phyloP scores from a whole-genome alignment of 1,284 basidiomycete genomes.

The Ceratobasidium sp. region DNA sequence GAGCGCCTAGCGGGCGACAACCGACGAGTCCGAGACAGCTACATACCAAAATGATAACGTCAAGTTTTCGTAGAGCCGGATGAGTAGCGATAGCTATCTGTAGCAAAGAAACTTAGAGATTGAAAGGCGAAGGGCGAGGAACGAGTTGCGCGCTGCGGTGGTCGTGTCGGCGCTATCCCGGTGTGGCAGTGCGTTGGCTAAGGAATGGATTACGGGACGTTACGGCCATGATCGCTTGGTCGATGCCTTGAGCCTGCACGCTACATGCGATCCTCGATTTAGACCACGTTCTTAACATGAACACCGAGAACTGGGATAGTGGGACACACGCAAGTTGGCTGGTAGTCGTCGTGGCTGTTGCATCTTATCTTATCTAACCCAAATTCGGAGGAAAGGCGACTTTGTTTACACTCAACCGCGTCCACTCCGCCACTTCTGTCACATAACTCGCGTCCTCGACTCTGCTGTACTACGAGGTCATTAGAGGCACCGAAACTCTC shows the following conservation, averaged over 20 bases:
- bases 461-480: neutral
- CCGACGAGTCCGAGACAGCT: neutral
- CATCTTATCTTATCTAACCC: no score
- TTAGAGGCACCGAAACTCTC: no score
- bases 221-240: no score
- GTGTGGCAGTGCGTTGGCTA: constrained; percentile 19
- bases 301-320: no score
- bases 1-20: neutral
- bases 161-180: constrained; percentile 30
- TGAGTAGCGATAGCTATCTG: neutral
- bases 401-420: neutral
- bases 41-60: neutral
- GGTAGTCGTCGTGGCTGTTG: no score
- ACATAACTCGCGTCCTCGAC: constrained; percentile 4
- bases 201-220: constrained; percentile 13
- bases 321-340: no score
- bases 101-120: neutral
- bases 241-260: no score
- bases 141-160: constrained; percentile 34
- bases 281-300: no score
- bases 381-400: no score
- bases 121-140: neutral
- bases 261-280: no score
- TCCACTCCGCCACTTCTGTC: no score
- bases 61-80: neutral